phyloP scores from a whole-genome alignment of 306 rosid genomes.

The Quercus parvula region DNA sequence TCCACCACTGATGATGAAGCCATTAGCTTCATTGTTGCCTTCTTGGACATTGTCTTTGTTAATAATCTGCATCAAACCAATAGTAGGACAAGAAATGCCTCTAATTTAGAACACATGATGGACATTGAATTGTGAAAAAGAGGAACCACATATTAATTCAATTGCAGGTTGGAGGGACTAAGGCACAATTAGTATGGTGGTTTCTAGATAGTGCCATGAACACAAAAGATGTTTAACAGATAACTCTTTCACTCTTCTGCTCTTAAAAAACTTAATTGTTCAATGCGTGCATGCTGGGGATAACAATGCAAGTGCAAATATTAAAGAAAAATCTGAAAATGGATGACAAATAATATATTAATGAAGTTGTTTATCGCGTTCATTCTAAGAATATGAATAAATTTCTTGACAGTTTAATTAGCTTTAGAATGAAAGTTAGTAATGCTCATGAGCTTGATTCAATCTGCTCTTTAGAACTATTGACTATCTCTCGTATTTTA shows the following conservation, averaged over 20 bases:
- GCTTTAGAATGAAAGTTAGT: neutral
- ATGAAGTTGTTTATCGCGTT: too few species aligned
- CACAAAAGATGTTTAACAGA: neutral
- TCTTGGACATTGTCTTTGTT: constrained; percentile 36
- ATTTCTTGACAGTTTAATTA: neutral
- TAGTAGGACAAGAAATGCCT: neutral
- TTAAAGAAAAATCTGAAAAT: neutral
- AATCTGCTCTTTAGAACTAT: neutral
- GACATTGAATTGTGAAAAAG: neutral
- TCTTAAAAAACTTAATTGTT: neutral
- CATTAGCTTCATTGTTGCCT: constrained; percentile 29
- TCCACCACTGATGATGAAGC: constrained; percentile 33
- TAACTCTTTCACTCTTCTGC: neutral
- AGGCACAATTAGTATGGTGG: too few species aligned
- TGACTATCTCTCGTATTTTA: neutral
- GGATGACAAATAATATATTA: too few species aligned
- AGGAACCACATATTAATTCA: neutral
- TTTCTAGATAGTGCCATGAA: too few species aligned
- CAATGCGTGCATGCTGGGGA: neutral
- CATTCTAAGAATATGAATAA: neutral
- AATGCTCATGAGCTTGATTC: neutral
- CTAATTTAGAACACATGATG: neutral
- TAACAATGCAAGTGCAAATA: neutral
- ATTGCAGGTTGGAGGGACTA: too few species aligned
- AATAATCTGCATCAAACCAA: constrained; percentile 26